Conservation (phyloP, 257 asterid genomes). For the Lavandula angustifolia region DNA sequence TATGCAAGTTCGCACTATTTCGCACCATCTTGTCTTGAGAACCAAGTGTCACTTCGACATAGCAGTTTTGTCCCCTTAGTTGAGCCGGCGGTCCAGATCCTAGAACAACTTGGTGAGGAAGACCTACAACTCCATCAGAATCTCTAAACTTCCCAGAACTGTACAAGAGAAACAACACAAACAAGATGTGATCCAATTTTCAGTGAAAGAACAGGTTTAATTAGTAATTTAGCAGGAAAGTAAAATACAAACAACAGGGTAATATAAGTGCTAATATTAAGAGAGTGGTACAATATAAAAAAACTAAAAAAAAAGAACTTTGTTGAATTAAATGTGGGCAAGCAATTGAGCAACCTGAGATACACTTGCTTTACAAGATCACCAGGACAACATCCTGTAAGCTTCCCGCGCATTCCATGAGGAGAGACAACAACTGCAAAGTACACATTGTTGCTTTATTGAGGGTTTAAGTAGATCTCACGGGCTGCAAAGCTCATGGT, state of each 20-base stretch:
- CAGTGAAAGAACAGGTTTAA: background rate
- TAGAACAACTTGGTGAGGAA: conserved; percentile 62
- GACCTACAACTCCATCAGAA: conserved; percentile 82
- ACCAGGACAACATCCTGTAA: conserved; percentile 85
- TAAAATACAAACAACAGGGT: background rate
- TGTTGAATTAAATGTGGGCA: background rate
- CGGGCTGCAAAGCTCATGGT: conserved; percentile 20
- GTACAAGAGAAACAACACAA: conserved; percentile 33
- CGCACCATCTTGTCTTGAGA: conserved; percentile 54
- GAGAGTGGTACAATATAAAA: conserved; percentile 13
- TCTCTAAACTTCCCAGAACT: conserved; percentile 80
- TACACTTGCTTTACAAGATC: conserved; percentile 97
- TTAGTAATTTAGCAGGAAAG: background rate
- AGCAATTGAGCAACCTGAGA: conserved; percentile 59
- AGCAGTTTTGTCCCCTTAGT: conserved; percentile 77
- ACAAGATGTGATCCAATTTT: conserved; percentile 3
- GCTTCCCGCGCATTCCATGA: conserved; percentile 97
- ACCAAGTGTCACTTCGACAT: conserved; percentile 87
- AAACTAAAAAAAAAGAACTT: conserved; percentile 7
- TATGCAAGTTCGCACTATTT: conserved; percentile 40
- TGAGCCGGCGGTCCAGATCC: conserved; percentile 65
- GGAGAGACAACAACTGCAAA: conserved; percentile 89
- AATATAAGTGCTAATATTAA: conserved; percentile 18
- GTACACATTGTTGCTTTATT: conserved; percentile 5
- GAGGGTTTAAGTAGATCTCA: conserved; percentile 27